Base-by-base conservation (phyloP, 805 yeast genomes). In the Cyberlindnera maritima region DNA sequence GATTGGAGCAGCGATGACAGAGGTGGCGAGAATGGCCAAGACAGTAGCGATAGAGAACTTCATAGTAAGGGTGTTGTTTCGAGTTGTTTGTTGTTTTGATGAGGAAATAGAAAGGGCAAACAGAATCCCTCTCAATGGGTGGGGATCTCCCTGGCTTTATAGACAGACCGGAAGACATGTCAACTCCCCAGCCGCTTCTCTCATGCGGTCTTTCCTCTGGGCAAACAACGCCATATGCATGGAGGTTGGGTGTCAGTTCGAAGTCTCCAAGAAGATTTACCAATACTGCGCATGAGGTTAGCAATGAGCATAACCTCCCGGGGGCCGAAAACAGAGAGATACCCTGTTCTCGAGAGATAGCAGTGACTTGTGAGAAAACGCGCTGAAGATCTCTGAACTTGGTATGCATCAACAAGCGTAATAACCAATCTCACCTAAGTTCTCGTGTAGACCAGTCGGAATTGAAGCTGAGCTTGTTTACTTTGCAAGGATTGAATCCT, bases 31-130 rank as follows among this genome's bases (percentile, higher is more conserved):
- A 25, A 37, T 3, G 31, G 40, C 61, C 56, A 29, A 47, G 60
- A 40, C 48, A 13, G 59, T 66, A 3, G 66, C 65, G 50, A 60
- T 58, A 48, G 67, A 59, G 55, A 49, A 49, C 37, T 48, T 66
- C 68, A 19, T 46, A 66, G 3, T n/a, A n/a, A n/a, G n/a, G n/a
- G n/a, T 69, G 72, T 35, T 13, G 10, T 33, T 34, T 25, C 25
- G 21, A 23, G 31, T 35, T 17, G 11, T 38, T 21, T 10, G 26
- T 35, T 19, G 34, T 25, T 21, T 25, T 21, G 29, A 21, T 13
- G 29, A 20, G 35, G 4, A 19, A 9, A 36, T 5, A 13, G 39
- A 23, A 21, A 25, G n/a, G 4, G 31, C 13, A 8, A 25, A n/a
- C 25, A 21, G 25, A 9, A 21, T 21, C 25, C 25, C 9, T 21